phyloP scores from a whole-genome alignment of 352 stramenopile species.

The Pilasporangium apinafurcum region DNA sequence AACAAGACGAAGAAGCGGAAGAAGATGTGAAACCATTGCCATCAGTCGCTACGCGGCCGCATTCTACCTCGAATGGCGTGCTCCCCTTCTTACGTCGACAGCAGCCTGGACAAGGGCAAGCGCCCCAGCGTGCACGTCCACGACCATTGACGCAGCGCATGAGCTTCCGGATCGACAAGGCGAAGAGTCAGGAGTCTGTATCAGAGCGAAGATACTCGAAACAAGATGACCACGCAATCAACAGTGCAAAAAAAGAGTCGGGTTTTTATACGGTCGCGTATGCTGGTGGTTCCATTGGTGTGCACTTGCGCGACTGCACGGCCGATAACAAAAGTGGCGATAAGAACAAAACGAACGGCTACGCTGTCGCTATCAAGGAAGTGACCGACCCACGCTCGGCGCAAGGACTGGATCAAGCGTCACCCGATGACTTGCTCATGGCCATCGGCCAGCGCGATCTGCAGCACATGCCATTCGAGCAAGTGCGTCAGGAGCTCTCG shows the following conservation, averaged over 20 bases:
- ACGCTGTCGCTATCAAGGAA: constrained; percentile 50
- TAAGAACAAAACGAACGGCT: constrained; percentile 59
- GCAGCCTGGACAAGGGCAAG: neutral
- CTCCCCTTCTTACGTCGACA: neutral
- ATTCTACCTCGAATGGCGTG: too few species aligned
- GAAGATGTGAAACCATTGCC: too few species aligned
- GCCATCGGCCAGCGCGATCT: constrained; percentile 59
- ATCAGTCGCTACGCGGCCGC: too few species aligned
- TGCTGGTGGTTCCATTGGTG: constrained; percentile 33
- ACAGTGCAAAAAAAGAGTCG: constrained; percentile 24
- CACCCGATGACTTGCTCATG: constrained; percentile 57
- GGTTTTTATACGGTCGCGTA: constrained; percentile 76
- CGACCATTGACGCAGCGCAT: constrained; percentile 23
- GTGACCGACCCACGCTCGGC: constrained; percentile 42
- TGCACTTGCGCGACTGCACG: constrained; percentile 40
- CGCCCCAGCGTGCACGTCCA: constrained; percentile 8
- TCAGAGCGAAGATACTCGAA: too few species aligned
- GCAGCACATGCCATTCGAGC: constrained; percentile 53
- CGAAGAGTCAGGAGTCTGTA: constrained; percentile 10
- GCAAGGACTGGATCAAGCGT: constrained; percentile 43
- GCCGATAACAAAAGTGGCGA: constrained; percentile 29
- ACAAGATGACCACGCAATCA: constrained; percentile 19
- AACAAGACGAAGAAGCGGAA: constrained; percentile 15
- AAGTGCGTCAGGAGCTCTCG: constrained; percentile 40
- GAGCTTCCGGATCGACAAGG: constrained; percentile 50